Percentiles rank a stretch among this genome's conserved stretches.
Evolutionary conservation across 2,329 filamentous ascomycete species (phyloP).

Genomic region (Alternaria sp.): DNA sequence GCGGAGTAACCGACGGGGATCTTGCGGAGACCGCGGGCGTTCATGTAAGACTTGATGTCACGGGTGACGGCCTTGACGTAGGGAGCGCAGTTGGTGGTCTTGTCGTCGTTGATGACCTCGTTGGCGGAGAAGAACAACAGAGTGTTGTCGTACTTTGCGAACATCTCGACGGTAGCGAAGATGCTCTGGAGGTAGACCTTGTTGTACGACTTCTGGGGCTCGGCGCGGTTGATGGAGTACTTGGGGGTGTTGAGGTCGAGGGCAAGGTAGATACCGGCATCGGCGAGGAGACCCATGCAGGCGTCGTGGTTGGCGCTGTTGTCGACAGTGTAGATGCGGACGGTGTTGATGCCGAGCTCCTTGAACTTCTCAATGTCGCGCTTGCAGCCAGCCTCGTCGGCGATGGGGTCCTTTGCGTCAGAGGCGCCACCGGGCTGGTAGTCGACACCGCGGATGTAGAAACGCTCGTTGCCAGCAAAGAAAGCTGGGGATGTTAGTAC

Average conservation of each 20-base stretch:
- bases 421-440: slow-evolving; percentile 71
- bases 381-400: slow-evolving; percentile 71
- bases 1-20: slow-evolving; percentile 84
- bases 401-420: slow-evolving; percentile 73
- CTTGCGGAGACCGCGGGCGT: slow-evolving; percentile 68
- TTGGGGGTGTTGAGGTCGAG: slow-evolving; percentile 89
- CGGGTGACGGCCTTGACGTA: slow-evolving; percentile 76
- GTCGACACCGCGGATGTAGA: slow-evolving; percentile 68
- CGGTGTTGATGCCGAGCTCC: slow-evolving; percentile 85
- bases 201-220: slow-evolving; percentile 83
- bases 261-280: slow-evolving; percentile 90
- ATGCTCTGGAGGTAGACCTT: slow-evolving; percentile 81
- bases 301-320: slow-evolving; percentile 81
- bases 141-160: slow-evolving; percentile 83
- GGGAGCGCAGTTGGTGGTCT: slow-evolving; percentile 69
- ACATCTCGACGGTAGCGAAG: slow-evolving; percentile 87
- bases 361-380: slow-evolving; percentile 84
- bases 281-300: slow-evolving; percentile 82
- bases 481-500: slow-evolving; percentile 55
- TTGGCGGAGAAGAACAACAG: slow-evolving; percentile 84
- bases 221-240: slow-evolving; percentile 83
- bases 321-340: slow-evolving; percentile 92
- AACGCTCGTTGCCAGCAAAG: slow-evolving; percentile 66
- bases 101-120: slow-evolving; percentile 74
- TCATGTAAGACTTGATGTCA: slow-evolving; percentile 82